Conservation (phyloP, 768 basidiomycete species). For the Cantharellus anzutake region DNA sequence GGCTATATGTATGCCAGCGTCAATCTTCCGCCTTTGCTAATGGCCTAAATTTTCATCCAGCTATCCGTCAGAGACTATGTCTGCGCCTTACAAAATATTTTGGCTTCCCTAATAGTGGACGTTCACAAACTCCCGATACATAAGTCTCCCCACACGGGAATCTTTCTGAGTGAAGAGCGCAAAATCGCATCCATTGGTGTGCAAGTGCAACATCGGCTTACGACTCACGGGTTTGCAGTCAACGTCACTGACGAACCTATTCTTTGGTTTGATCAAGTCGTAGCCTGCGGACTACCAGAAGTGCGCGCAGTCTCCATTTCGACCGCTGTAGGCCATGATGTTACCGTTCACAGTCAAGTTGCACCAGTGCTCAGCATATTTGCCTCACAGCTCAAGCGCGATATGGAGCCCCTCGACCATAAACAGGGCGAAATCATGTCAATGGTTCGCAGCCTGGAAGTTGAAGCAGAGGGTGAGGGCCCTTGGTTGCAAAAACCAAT, state of each 20-base stretch:
- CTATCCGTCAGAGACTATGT: constrained; percentile 59
- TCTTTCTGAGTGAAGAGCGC: constrained; percentile 60
- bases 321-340: background rate
- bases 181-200: constrained; percentile 96
- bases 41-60: constrained; percentile 2
- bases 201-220: constrained; percentile 84
- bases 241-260: constrained; percentile 73
- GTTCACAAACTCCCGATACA: constrained; percentile 37
- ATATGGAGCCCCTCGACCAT: background rate
- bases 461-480: background rate
- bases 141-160: constrained; percentile 71
- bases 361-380: constrained; percentile 5
- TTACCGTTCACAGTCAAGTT: constrained; percentile 3
- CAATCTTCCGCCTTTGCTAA: background rate
- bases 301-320: constrained; percentile 46
- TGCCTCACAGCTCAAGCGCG: constrained; percentile 2
- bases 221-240: constrained; percentile 86
- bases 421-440: constrained; percentile 4
- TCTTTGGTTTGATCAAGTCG: constrained; percentile 69
- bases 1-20: constrained; percentile 37
- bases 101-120: constrained; percentile 42
- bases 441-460: background rate
- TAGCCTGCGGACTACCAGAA: constrained; percentile 79
- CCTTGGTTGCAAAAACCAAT: background rate
- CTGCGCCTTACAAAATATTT: constrained; percentile 53